Evolutionary conservation across 345 rosid species (phyloP).

Genomic region (Salix udensis): DNA sequence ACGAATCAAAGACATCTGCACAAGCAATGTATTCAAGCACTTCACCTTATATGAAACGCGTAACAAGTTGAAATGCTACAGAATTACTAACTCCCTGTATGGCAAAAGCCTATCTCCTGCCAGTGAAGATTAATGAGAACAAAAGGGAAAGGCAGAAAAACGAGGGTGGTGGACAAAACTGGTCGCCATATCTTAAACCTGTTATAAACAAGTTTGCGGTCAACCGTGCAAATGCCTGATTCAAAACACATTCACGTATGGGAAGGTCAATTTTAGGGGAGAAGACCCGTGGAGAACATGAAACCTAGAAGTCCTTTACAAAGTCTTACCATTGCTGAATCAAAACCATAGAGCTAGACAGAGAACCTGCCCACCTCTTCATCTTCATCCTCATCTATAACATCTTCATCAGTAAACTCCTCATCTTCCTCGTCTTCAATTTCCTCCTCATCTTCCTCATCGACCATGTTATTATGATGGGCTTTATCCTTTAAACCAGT

Average conservation of each 20-base stretch:
- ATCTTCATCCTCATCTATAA: constrained; percentile 41
- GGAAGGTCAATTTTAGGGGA: background rate
- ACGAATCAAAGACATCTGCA: background rate
- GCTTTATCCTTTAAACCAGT: constrained; percentile 54
- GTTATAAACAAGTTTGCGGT: background rate
- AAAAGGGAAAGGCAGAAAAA: background rate
- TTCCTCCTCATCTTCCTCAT: constrained; percentile 22
- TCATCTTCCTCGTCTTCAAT: constrained; percentile 13
- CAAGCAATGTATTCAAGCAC: background rate
- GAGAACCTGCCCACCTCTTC: constrained; percentile 51
- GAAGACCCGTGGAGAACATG: background rate
- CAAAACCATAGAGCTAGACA: constrained; percentile 8
- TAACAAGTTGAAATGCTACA: background rate
- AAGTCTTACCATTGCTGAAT: background rate
- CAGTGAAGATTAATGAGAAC: background rate
- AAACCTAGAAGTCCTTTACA: background rate
- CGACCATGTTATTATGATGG: constrained; percentile 26
- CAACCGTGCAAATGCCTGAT: background rate
- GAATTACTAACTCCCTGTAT: background rate
- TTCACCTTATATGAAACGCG: background rate
- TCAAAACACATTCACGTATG: background rate
- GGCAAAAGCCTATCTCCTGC: background rate
- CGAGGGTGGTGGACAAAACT: background rate
- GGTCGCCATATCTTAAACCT: background rate
- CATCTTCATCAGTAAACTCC: constrained; percentile 36